Evolutionary conservation across 192 early-diverging fungal genomes (phyloP), one percentile per base, ranked within the genome.

Genomic region (Mortierella alpina): DNA sequence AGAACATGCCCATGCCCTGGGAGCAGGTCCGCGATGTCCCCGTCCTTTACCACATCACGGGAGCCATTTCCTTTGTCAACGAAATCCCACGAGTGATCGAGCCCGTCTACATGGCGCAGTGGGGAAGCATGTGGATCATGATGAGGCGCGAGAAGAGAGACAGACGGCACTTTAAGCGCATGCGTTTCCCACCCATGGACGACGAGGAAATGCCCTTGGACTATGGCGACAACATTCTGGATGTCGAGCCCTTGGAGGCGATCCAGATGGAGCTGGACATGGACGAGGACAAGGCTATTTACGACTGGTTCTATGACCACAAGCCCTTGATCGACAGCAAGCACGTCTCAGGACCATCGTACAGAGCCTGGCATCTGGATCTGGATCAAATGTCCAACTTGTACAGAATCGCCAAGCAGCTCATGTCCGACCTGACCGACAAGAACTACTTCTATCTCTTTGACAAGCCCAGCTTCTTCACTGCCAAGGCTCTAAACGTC

Each of bases 1-100:
- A 99, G 79, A 98, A 98, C 75, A 99, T 99, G 96, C 98, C 96
- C n/a, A 98, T 98, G 98, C 98, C 98, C 2, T 99, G 98, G 98
- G 98, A 99, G 86, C 97, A 98, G 72, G 91, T 95, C 70, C 92
- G 97, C 75, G 97, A 99, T 74, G 97, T 99, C 13, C 91, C 93
- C 7, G 96, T 97, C 20, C 87, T 98, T 39, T 99, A 99, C 84
- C 98, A 99, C 82, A 94, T 98, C 49, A 98, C 97, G 10, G 98
- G 98, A 55, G 98, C 98, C 31, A 98, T 99, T 64, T 97, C 98
- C 0, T 98, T 99, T 87, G 96, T 98, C 59, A 97, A 98, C 80
- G 95, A 98, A 75, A 92, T 96, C n/a, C 90, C 88, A 14, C 93
- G 95, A 90, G 98, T 99, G 11, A 92, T 98, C 42, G 98, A 99